These are phyloP conservation scores for Biscogniauxia mediterranea DNA, from an alignment of 2,329 filamentous ascomycete genomes.

Conservation along the genomic window DNA sequence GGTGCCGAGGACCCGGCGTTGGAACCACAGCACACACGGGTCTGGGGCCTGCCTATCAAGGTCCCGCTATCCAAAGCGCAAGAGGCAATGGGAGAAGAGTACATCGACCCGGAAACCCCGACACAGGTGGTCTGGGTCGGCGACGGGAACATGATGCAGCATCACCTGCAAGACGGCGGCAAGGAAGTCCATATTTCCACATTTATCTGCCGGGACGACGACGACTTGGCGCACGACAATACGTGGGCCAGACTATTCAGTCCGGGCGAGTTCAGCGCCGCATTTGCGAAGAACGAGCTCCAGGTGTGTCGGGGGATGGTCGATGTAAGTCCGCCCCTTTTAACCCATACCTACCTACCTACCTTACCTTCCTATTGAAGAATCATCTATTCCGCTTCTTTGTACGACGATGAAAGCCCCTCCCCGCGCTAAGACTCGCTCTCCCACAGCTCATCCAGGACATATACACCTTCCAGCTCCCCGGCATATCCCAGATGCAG, in stretches of 20 bases:
- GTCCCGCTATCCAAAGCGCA: constrained; percentile 27
- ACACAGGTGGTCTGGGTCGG: constrained; percentile 30
- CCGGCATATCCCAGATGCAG: constrained; percentile 28
- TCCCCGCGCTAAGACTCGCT: constrained; percentile 3
- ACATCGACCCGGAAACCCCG: constrained; percentile 25
- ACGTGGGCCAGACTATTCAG: constrained; percentile 31
- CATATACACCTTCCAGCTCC: constrained; percentile 32
- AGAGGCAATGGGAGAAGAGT: constrained; percentile 26
- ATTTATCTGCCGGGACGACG: constrained; percentile 16
- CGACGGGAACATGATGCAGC: constrained; percentile 26
- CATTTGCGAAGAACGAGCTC: constrained; percentile 23
- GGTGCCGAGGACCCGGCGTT: constrained; percentile 21
- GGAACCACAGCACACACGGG: constrained; percentile 22
- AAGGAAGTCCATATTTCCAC: constrained; percentile 29
- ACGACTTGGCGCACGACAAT: constrained; percentile 9
- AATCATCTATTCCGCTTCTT: too few species aligned
- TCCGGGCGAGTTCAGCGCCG: constrained; percentile 30
- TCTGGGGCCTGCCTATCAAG: constrained; percentile 28
- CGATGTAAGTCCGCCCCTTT: constrained; percentile 21
- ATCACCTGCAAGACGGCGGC: constrained; percentile 24
- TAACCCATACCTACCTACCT: too few species aligned
- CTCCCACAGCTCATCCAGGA: constrained; percentile 27
- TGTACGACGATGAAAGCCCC: too few species aligned
- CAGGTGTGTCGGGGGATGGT: constrained; percentile 28
- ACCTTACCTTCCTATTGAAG: background rate